Evolutionary conservation across 2,329 filamentous ascomycete genomes (phyloP), one percentile per base, ranked within the genome.

Genomic region (Ophiostoma ulmi): DNA sequence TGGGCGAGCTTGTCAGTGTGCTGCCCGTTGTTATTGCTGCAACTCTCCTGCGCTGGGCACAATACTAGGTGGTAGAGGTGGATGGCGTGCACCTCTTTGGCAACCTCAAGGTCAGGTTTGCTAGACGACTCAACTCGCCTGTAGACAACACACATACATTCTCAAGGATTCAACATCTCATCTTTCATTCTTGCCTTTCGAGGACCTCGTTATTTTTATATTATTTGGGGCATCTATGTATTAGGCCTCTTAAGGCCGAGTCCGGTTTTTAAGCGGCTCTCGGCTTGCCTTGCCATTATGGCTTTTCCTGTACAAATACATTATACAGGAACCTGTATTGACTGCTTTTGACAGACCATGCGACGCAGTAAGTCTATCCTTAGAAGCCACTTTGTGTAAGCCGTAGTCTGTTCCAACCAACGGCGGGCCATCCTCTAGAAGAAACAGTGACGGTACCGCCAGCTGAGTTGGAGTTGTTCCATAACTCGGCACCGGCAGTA

Each of bases 1-100:
- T 93, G 10, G 91, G 91, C 0, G 91, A 93, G 80, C 77, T 93
- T 41, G 89, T 92, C 0, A 93, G 91, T 75, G 88, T 94, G 0
- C 71, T 91, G 76, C 91, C 91, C 0, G 90, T 93, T 3, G 84
- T 92, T 14, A n/a, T 67, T 2, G 63, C 69, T 1, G 68, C 68
- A 1, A 36, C 38, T 13, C 20, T 66, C 38, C 17, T 67, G 11
- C 36, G 65, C 13, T 44, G 65, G 65, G 65, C 39, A 41, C 41
- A 67, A 13, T 67, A 67, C 38, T 67, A 44, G 38, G n/a, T 31
- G 20, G 20, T 44, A 1, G 10, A 13, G n/a, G 13, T 14, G 36
- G 31, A 7, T n/a, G 35, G 35, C n/a, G 35, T 13, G 7, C 35
- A 65, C 35, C 61, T 22, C 52, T 58, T 13, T 58, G 52, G 26